These are phyloP conservation scores for Eimeria zaria DNA, from an alignment of 169 alveolate genomes.

Conservation along the genomic window DNA sequence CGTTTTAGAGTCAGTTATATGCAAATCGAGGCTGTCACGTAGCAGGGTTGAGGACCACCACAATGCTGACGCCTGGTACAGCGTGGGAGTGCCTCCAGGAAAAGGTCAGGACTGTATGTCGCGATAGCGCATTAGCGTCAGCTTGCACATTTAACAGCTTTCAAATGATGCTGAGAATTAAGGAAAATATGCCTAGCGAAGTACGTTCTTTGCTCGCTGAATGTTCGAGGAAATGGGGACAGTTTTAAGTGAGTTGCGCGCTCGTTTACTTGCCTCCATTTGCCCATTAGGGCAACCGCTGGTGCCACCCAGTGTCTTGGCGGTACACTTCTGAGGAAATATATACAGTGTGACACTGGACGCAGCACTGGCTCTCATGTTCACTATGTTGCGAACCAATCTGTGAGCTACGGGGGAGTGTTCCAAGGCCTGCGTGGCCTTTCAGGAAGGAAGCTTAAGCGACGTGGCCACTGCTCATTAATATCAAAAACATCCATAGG, in stretches of 20 bases:
- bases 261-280: background rate
- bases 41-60: background rate
- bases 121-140: background rate
- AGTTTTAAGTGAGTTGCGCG: background rate
- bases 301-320: background rate
- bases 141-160: background rate
- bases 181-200: background rate
- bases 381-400: background rate
- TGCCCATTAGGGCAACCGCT: background rate
- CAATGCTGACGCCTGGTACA: conserved; percentile 23
- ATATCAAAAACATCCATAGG: background rate
- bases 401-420: background rate
- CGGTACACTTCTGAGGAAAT: background rate
- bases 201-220: background rate
- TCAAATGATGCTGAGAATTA: background rate
- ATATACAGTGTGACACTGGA: background rate
- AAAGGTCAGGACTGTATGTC: background rate
- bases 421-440: background rate
- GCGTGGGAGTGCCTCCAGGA: conserved; percentile 1
- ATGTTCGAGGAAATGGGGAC: background rate
- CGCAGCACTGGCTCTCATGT: background rate
- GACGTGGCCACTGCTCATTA: background rate
- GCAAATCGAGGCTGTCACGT: background rate
- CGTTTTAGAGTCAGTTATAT: background rate
- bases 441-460: background rate